A percentile compares a stretch with the other conserved stretches of the same genome.
phyloP scores from a whole-genome alignment of 345 rosid genomes.

The Moringa oleifera region DNA sequence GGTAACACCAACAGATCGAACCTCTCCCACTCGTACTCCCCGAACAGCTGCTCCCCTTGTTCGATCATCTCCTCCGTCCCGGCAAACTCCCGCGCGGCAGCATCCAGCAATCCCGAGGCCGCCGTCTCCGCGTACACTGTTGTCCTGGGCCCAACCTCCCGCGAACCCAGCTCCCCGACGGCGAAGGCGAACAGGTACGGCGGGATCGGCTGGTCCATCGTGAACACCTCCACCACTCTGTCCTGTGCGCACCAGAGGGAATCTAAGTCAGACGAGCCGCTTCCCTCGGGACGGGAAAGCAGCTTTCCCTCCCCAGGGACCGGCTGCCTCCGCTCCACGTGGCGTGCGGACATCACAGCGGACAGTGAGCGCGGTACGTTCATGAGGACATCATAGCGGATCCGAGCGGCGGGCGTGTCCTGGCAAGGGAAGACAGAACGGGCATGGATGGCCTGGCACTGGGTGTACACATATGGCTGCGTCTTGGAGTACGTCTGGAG shows the following conservation, averaged over 20 bases:
- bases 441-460: slow-evolving; percentile 87
- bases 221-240: slow-evolving; percentile 77
- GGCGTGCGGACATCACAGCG: slow-evolving; percentile 86
- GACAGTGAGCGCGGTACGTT: slow-evolving; percentile 66
- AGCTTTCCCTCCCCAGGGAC: slow-evolving; percentile 36
- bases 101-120: slow-evolving; percentile 40
- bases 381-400: slow-evolving; percentile 52
- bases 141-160: slow-evolving; percentile 90
- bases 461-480: slow-evolving; percentile 75
- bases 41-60: slow-evolving; percentile 78
- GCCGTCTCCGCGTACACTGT: slow-evolving; percentile 68
- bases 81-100: slow-evolving; percentile 76
- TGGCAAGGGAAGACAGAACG: slow-evolving; percentile 92
- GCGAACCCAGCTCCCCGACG: slow-evolving; percentile 69
- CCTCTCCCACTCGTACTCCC: slow-evolving; percentile 83
- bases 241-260: slow-evolving; percentile 66
- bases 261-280: slow-evolving; percentile 7
- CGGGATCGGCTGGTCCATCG: slow-evolving; percentile 89
- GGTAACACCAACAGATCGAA: slow-evolving; percentile 86
- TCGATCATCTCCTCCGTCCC: slow-evolving; percentile 89
- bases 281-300: slow-evolving; percentile 3
- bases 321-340: slow-evolving; percentile 58
- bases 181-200: slow-evolving; percentile 92
- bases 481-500: slow-evolving; percentile 63
- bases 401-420: slow-evolving; percentile 88